Evolutionary conservation across 306 rosid species (phyloP), one percentile per base, ranked within the genome.

Genomic region (Pterocarpus macrocarpus): DNA sequence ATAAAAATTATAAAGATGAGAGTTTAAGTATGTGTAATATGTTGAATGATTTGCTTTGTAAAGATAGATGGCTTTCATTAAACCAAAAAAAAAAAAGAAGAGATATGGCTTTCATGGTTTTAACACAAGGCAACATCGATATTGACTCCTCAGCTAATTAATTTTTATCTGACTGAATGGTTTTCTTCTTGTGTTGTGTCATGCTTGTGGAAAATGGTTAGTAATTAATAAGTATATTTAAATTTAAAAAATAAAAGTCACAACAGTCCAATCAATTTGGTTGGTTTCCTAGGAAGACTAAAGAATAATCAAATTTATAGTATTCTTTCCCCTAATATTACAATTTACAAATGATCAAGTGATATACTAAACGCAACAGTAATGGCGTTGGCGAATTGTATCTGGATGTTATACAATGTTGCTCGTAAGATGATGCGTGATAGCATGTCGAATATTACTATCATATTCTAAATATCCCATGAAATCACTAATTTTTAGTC

Each of bases 341-440:
- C n/a, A n/a, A n/a, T n/a, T n/a, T n/a, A n/a, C n/a, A 28, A 41
- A 33, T 43, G 57, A 75, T 38, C n/a, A 73, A 43, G 3, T 56
- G 45, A 33, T 34, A 45, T 74, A 30, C 17, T 75, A 75, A 59
- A 75, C 44, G 50, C 55, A 67, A 59, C 30, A 67, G 38, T 22
- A 8, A 10, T 56, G 68, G 41, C n/a, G 16, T 64, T 81, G 62
- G 75, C 15, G 72, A 49, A 28, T 45, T 16, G 66, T 39, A n/a
- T 13, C 11, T 13, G 56, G 77, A 79, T 52, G 43, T 70, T 16
- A 61, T 38, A 38, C 0, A 36, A 67, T 4, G 36, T 47, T 15
- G 61, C 61, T 13, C 2, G 38, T 22, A 66, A 68, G 44, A 61
- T 59, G 35, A 32, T 35, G 56, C 28, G 39, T 28, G 28, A 76